Conservation (phyloP, 768 basidiomycete genomes). For the Boletus pseudo-olivaceus region DNA sequence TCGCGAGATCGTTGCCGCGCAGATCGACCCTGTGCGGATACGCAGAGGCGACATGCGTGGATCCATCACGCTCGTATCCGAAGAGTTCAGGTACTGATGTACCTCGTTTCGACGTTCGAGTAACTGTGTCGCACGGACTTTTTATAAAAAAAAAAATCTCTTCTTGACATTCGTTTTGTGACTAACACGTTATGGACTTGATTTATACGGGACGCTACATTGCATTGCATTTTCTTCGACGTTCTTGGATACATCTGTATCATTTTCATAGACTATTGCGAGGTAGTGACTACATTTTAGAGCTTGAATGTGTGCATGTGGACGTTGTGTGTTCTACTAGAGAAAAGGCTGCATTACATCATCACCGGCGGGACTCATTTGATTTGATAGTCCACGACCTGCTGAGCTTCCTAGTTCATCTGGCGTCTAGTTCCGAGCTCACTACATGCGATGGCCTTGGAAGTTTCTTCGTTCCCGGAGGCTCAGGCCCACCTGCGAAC, state of each 20-base stretch:
- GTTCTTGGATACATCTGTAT: background rate
- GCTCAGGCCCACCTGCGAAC: conserved; percentile 16
- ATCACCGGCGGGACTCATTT: background rate
- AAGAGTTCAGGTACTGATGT: conserved; percentile 61
- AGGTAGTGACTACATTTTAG: background rate
- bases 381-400: background rate
- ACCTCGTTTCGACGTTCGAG: background rate
- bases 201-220: background rate
- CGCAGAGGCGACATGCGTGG: conserved; percentile 56
- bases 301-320: background rate
- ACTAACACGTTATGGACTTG: background rate
- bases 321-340: background rate
- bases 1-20: conserved; percentile 57
- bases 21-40: conserved; percentile 55
- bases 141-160: background rate
- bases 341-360: background rate
- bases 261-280: background rate
- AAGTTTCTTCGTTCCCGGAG: background rate
- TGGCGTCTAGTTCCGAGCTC: background rate
- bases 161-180: conserved; percentile 7
- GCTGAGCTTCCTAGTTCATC: background rate
- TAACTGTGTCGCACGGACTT: background rate
- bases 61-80: conserved; percentile 57
- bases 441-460: background rate
- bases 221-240: background rate